Conservation (phyloP, 345 rosid species). For the Eucalyptus cloeziana region DNA sequence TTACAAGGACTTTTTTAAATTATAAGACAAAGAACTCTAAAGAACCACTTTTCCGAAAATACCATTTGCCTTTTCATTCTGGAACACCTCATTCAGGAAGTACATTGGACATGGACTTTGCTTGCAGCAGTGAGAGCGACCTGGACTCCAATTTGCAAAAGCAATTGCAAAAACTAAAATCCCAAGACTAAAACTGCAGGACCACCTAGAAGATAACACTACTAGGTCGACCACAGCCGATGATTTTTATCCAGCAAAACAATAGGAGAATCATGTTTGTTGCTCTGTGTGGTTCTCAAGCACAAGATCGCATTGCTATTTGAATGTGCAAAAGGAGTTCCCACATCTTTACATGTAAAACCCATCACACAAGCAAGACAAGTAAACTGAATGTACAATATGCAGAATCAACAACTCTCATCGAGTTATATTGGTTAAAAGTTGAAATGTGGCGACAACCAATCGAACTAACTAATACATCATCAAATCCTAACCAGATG, state of each 20-base stretch:
- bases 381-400: not conserved
- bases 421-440: not conserved
- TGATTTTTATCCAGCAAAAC: not conserved
- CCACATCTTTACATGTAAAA: not conserved
- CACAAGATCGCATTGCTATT: not conserved
- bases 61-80: not conserved
- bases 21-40: not conserved
- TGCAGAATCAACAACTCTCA: not conserved
- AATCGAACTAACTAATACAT: not conserved
- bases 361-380: not conserved
- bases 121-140: not conserved
- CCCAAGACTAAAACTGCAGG: not conserved
- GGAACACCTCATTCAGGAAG: not conserved
- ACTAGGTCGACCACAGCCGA: not conserved
- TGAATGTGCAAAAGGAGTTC: not conserved
- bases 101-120: not conserved
- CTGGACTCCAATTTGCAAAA: not conserved
- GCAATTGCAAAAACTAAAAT: not conserved
- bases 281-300: not conserved
- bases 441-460: not conserved
- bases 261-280: not conserved
- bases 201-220: not conserved
- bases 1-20: no score
- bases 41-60: not conserved
- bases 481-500: not conserved